Base-by-base conservation (phyloP, 805 yeast genomes). In the Saccharomycopsis malanga region DNA sequence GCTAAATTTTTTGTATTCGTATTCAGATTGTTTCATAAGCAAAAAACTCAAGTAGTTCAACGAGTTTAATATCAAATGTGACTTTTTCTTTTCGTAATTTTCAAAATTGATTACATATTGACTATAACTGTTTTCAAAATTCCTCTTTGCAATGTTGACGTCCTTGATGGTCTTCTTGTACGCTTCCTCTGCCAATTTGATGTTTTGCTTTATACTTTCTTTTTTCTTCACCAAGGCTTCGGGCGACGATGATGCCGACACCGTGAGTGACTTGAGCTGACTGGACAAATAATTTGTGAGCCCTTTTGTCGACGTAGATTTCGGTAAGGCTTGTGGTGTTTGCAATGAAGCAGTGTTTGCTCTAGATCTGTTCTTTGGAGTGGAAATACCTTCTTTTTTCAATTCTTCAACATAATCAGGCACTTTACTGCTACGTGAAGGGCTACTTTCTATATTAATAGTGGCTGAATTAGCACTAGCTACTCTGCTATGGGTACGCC, bases 11-110 rank as follows among this genome's bases (percentile, higher is more conserved):
- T 52, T 50, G n/a, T n/a, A 24, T 39, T 52, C 55, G 35, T 46
- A 52, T 39, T 52, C 53, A 10, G 55, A 45, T 20, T 52, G 53
- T 17, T 49, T 52, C 55, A 52, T 52, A 36, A 52, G 29, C 12
- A 52, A 36, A 42, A 49, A 52, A 12, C 46, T 43, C 37, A 52
- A 44, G 44, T 52, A 52, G 29, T 52, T 52, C 35, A 52, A 46
- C 7, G 49, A 46, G 27, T 50, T 49, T 3, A 52, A 21, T 6
- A 46, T 38, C 5, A 45, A 24, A 23, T 40, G 35, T 5, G 43
- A 22, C 22, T 40, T 42, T 22, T 38, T 46, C 32, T 42, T 46
- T 21, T 49, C 49, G 17, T 25, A 43, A 27, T 21, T 21, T 44
- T 52, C 53, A 17, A 39, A 52, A 5, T 17, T 23, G 5, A 46